Evolutionary conservation across 2,329 filamentous ascomycete genomes (phyloP).

Genomic region (Ilyonectria mors-panacis): DNA sequence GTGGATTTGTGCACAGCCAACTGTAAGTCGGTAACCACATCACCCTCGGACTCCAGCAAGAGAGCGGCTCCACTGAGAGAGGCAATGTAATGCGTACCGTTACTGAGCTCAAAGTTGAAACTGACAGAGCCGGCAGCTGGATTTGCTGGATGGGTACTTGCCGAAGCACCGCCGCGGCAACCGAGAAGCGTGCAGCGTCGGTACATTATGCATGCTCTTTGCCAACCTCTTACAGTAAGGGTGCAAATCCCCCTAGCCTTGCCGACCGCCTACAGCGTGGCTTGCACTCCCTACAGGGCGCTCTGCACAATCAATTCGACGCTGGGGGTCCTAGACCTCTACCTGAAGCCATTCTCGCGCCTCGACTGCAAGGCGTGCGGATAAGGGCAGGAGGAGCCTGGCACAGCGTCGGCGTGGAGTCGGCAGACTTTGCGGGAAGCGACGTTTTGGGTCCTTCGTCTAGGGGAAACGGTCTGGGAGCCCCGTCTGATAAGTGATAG

Average conservation of each 20-base stretch:
- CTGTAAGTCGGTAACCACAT: constrained; percentile 31
- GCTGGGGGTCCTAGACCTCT: constrained; percentile 24
- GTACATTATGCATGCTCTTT: constrained; percentile 30
- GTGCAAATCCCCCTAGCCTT: constrained; percentile 21
- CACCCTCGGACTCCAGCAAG: constrained; percentile 1
- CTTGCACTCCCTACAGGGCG: constrained; percentile 27
- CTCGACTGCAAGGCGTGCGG: constrained; percentile 4
- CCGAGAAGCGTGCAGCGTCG: constrained; percentile 15
- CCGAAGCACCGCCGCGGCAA: constrained; percentile 36
- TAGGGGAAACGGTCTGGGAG: neutral
- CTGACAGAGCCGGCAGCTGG: constrained; percentile 18
- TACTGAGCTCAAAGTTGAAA: constrained; percentile 20
- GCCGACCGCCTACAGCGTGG: constrained; percentile 23
- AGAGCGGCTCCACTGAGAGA: constrained; percentile 31
- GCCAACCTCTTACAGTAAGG: constrained; percentile 21
- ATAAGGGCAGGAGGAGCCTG: neutral
- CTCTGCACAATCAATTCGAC: constrained; percentile 22
- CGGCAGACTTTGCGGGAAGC: constrained; percentile 20
- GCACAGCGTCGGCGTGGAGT: constrained; percentile 3
- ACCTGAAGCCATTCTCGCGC: constrained; percentile 17
- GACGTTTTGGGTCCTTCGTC: constrained; percentile 6
- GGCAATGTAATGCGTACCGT: constrained; percentile 11
- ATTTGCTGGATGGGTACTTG: constrained; percentile 26
- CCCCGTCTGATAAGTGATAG: constrained; percentile 31
- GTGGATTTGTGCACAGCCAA: constrained; percentile 31